These are phyloP conservation scores for Septoria petroselini DNA, from an alignment of 2,329 filamentous ascomycete species.

Conservation along the genomic window DNA sequence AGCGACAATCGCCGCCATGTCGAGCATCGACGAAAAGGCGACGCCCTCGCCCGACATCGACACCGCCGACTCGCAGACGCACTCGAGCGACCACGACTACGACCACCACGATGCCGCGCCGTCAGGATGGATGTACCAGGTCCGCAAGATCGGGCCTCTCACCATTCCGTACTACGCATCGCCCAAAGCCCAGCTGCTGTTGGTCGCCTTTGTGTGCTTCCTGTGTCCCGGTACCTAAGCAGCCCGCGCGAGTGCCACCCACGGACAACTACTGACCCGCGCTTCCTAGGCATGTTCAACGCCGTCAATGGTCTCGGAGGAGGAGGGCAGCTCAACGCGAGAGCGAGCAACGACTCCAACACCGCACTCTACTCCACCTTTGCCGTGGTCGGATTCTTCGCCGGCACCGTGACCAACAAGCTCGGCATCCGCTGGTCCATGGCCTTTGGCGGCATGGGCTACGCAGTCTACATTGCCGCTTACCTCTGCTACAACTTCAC, in stretches of 20 bases:
- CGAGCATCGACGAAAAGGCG: slow-evolving; percentile 22
- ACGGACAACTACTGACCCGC: not conserved
- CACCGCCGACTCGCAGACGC: slow-evolving; percentile 14
- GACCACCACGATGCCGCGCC: slow-evolving; percentile 29
- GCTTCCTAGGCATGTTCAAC: slow-evolving; percentile 49
- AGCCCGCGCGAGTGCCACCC: slow-evolving; percentile 1
- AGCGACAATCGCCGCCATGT: slow-evolving; percentile 10
- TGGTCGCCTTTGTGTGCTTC: slow-evolving; percentile 54
- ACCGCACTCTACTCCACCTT: slow-evolving; percentile 72
- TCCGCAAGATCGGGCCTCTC: slow-evolving; percentile 41
- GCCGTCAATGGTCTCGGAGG: slow-evolving; percentile 52
- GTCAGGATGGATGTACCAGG: slow-evolving; percentile 49
- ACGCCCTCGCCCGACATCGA: slow-evolving; percentile 19
- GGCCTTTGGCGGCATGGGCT: slow-evolving; percentile 70
- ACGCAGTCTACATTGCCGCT: slow-evolving; percentile 69
- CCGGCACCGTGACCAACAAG: slow-evolving; percentile 71
- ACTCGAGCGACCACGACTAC: slow-evolving; percentile 13
- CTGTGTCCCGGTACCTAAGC: slow-evolving; percentile 49
- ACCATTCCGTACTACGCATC: slow-evolving; percentile 51
- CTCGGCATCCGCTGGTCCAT: slow-evolving; percentile 68
- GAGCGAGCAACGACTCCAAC: slow-evolving; percentile 61
- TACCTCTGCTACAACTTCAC: slow-evolving; percentile 71
- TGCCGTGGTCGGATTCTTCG: slow-evolving; percentile 62
- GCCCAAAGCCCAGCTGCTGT: slow-evolving; percentile 48
- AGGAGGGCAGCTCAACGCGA: slow-evolving; percentile 48